These are phyloP conservation scores for Penicillium sp. DNA, from an alignment of 2,329 filamentous ascomycete species.

Conservation along the genomic window DNA sequence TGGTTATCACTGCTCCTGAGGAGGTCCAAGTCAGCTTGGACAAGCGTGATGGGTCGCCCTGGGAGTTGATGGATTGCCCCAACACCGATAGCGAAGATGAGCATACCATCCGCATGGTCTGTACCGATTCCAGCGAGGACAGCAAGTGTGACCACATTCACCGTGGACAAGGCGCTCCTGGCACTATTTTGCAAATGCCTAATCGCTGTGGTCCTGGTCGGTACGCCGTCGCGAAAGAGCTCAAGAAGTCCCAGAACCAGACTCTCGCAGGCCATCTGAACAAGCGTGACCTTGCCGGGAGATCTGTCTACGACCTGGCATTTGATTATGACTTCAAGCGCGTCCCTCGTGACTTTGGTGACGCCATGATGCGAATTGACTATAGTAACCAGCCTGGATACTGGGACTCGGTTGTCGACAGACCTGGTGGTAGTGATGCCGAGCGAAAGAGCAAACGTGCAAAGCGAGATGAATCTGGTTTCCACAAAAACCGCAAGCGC, in stretches of 20 bases:
- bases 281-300: slow-evolving; percentile 1
- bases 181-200: slow-evolving; percentile 47
- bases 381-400: slow-evolving; percentile 42
- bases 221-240: slow-evolving; percentile 41
- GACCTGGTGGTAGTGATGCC: slow-evolving; percentile 23
- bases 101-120: slow-evolving; percentile 43
- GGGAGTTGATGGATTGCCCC: slow-evolving; percentile 45
- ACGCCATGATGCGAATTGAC: slow-evolving; percentile 43
- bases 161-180: slow-evolving; percentile 37
- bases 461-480: slow-evolving; percentile 33
- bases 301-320: slow-evolving; percentile 37
- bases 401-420: slow-evolving; percentile 34
- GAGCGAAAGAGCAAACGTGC: slow-evolving; percentile 4
- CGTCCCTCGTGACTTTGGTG: slow-evolving; percentile 33
- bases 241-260: slow-evolving; percentile 27
- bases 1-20: slow-evolving; percentile 1
- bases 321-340: slow-evolving; percentile 45
- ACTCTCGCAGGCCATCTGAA: slow-evolving; percentile 24
- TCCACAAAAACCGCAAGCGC: slow-evolving; percentile 33
- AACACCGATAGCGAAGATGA: slow-evolving; percentile 27
- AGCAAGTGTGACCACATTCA: slow-evolving; percentile 44
- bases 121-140: slow-evolving; percentile 33
- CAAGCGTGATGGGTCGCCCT: slow-evolving; percentile 49
- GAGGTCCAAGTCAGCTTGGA: slow-evolving; percentile 34
- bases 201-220: slow-evolving; percentile 40